Evolutionary conservation across 2,329 filamentous ascomycete genomes (phyloP), one percentile per base, ranked within the genome.

Genomic region (Clonostachys rhizophaga): DNA sequence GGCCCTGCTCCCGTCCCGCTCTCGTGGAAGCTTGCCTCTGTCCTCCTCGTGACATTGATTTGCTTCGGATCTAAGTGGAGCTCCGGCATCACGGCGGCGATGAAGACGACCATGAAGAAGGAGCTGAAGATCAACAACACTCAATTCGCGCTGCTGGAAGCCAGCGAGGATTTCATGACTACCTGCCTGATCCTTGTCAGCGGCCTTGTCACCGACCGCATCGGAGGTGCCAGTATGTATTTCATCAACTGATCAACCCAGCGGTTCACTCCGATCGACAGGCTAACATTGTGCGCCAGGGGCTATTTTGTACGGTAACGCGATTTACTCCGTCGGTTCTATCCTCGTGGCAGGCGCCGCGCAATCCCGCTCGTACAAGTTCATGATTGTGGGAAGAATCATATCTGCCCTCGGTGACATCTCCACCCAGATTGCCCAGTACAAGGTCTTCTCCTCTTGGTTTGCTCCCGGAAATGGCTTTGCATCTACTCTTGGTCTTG

Each of bases 401-500:
- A 62, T 83, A 17, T 66, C 73, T n/a, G 70, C 78, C 0, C 61
- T 83, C 2, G 79, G 79, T 16, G 79, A 83, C 52, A 79, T 81
- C 39, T 75, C 79, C 0, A 83, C 79, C 0, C 78, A 83, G 54
- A 69, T 81, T 33, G 79, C 79, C 1, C 78, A 82, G 56, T 83
- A 82, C 57, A 79, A 81, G 51, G 72, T 83, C 49, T 83, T 83
- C 53, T 79, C 76, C 3, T 78, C 76, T 1, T 83, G 79, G 79
- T 83, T 83, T 48, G 68, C 78, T 1, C 79, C 79, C 0, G 75
- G 67, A 43, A 72, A 76, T 54, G 79, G 79, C 5, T 83, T 83
- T 57, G 79, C 78, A 0, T 78, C 77, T 0, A 83, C 78, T 0
- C 65, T 83, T 1, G 79, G 71, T 0, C 71, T 83, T 17, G 79